A percentile compares a stretch with the other conserved stretches of the same genome.
phyloP scores from a whole-genome alignment of 1,139 yeast genomes.

The Magnusiomyces clavatus region DNA sequence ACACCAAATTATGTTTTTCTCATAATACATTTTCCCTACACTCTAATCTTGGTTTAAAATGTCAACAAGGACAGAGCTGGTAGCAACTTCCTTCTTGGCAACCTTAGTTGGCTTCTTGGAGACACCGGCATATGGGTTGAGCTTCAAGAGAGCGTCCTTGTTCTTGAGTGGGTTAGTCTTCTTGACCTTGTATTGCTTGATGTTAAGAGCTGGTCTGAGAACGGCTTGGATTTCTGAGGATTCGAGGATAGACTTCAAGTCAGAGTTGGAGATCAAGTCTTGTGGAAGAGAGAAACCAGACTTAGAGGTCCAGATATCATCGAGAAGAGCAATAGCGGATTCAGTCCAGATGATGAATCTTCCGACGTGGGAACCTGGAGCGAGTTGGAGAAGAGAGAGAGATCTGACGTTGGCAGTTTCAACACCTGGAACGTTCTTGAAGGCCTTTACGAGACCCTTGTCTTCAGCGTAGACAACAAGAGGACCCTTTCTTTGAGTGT shows the following conservation, averaged over 20 bases:
- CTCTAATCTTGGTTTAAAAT: constrained; percentile 15
- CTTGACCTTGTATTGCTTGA: constrained; percentile 83
- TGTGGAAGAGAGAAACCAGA: constrained; percentile 87
- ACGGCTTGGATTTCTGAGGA: constrained; percentile 98
- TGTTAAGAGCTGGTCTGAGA: constrained; percentile 94
- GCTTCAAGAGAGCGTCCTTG: constrained; percentile 96
- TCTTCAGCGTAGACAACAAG: constrained; percentile 97
- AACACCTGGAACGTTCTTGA: constrained; percentile 99
- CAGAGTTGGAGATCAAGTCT: constrained; percentile 92
- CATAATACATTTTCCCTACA: background rate
- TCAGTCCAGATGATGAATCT: constrained; percentile 99
- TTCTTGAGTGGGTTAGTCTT: constrained; percentile 99
- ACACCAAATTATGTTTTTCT: too few species aligned
- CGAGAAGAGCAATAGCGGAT: constrained; percentile 94
- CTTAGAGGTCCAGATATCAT: constrained; percentile 91
- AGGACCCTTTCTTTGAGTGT: constrained; percentile 99
- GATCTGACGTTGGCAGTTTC: constrained; percentile 91
- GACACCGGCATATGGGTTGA: constrained; percentile 99
- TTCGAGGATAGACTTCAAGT: constrained; percentile 95
- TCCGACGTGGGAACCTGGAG: constrained; percentile 99
- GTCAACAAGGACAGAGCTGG: constrained; percentile 13
- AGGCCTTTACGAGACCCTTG: constrained; percentile 96
- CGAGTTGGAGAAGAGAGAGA: constrained; percentile 92
- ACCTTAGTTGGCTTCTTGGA: constrained; percentile 86
- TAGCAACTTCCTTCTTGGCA: constrained; percentile 35